phyloP scores from a whole-genome alignment of 441 rosid species.

The Erodium trifolium region DNA sequence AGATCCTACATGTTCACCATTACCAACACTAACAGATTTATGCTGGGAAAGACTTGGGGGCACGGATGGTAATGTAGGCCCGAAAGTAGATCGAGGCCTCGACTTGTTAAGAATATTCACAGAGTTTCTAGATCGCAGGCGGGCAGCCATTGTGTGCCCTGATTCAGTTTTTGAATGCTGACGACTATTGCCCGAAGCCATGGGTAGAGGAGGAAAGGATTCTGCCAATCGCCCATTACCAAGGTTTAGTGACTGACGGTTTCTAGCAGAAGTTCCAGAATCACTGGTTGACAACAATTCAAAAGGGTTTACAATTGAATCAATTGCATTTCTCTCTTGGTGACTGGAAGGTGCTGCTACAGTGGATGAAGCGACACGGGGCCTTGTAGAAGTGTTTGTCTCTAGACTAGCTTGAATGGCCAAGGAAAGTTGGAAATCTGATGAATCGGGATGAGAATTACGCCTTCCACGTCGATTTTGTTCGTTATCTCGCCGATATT shows the following conservation, averaged over 20 bases:
- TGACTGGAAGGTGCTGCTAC: constrained; percentile 10
- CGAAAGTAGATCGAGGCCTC: constrained; percentile 8
- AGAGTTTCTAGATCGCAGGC: constrained; percentile 19
- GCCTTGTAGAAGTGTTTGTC: constrained; percentile 18
- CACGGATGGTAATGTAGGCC: constrained; percentile 9
- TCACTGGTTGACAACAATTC: constrained; percentile 22
- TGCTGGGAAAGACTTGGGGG: constrained; percentile 14
- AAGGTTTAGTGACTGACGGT: constrained; percentile 21
- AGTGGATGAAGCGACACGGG: constrained; percentile 17
- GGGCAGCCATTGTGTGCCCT: constrained; percentile 32
- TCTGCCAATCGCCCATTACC: constrained; percentile 17
- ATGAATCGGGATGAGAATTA: constrained; percentile 18
- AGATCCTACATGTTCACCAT: constrained; percentile 14
- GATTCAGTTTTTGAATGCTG: constrained; percentile 19
- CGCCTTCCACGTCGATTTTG: constrained; percentile 25
- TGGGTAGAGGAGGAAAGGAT: constrained; percentile 32
- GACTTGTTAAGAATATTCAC: constrained; percentile 18
- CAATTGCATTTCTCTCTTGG: constrained; percentile 13
- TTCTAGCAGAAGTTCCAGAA: constrained; percentile 22
- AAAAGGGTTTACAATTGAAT: constrained; percentile 20
- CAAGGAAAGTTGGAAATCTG: constrained; percentile 22
- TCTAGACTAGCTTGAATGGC: constrained; percentile 28
- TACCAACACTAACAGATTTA: constrained; percentile 14
- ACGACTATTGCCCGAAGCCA: constrained; percentile 15
- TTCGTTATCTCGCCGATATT: constrained; percentile 20